Base-by-base conservation (phyloP, 352 stramenopile genomes). In the Globisporangium radiosum region DNA sequence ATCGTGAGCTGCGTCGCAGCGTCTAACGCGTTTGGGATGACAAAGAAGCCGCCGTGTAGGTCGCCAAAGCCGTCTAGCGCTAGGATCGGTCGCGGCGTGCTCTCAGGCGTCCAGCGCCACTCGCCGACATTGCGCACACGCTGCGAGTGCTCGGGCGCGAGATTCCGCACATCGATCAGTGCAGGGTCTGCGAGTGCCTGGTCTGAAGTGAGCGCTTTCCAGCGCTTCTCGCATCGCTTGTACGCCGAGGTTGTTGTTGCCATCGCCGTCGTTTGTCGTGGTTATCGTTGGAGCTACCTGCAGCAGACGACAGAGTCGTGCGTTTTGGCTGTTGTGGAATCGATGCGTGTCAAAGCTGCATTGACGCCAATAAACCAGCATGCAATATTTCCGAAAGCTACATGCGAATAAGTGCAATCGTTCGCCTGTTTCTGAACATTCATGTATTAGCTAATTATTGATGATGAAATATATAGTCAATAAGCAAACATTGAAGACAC, bases 181-280 rank as follows among this genome's bases (percentile, higher is more conserved):
- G 68, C 45, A 6, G 57, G 47, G n/a, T 87, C 71, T 0, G 45
- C 43, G 17, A 54, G 56, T 39, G 79, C 47, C 3, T 79, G 60
- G 17, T 57, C 62, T 4, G 63, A 54, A 1, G 59, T 69, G 42
- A 72, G 59, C 40, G 61, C 61, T 69, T 85, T 88, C 75, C 81
- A 92, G 44, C 79, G 80, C 79, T 92, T 92, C 69, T 92, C 83
- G 51, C 63, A 75, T 19, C 66, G 47, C 69, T 91, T 91, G 75
- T 88, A 92, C 60, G 71, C 63, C 45, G 63, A 37, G 7, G 17
- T 33, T 43, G 44, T 50, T 14, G 56, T 19, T 44, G 42, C 11
- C 33, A 50, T 57, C 45, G 15, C 2, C 17, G 14, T 33, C 25
- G 25, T 33, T 33, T 33, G 25, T 33, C 25, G 25, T 33, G 25